phyloP scores from a whole-genome alignment of 805 yeast genomes.

The Kluyveromyces aestuarii region DNA sequence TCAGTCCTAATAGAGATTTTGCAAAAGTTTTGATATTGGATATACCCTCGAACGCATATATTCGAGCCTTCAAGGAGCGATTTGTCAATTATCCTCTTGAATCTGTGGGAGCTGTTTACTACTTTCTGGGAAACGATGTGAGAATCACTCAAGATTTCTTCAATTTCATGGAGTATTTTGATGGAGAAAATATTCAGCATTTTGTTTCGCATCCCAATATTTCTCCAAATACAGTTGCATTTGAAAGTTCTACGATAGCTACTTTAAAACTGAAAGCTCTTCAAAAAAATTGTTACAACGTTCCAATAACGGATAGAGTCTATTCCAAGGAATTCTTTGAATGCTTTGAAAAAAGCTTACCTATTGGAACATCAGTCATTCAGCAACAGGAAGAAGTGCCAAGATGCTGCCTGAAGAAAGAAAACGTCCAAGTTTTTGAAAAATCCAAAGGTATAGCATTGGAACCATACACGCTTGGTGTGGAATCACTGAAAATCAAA shows the following conservation, averaged over 20 bases:
- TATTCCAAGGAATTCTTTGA: slow-evolving; percentile 26
- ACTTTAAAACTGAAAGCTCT: slow-evolving; percentile 50
- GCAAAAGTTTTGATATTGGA: slow-evolving; percentile 62
- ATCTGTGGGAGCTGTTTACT: slow-evolving; percentile 51
- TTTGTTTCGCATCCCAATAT: slow-evolving; percentile 64
- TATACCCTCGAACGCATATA: slow-evolving; percentile 48
- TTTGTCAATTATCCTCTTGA: slow-evolving; percentile 19
- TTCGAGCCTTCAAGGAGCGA: slow-evolving; percentile 26
- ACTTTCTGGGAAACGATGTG: slow-evolving; percentile 60
- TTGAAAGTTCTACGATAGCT: slow-evolving; percentile 44
- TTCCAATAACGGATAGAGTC: slow-evolving; percentile 28
- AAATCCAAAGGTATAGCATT: slow-evolving; percentile 12
- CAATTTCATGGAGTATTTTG: slow-evolving; percentile 47
- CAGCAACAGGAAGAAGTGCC: slow-evolving; percentile 17
- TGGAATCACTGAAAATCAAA: slow-evolving; percentile 8
- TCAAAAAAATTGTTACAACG: slow-evolving; percentile 32
- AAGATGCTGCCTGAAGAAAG: slow-evolving; percentile 6
- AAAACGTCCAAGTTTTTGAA: slow-evolving; percentile 20
- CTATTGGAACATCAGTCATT: slow-evolving; percentile 17
- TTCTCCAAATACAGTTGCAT: slow-evolving; percentile 52
- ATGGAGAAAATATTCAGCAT: slow-evolving; percentile 40
- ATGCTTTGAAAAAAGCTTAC: slow-evolving; percentile 22
- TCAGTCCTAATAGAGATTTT: slow-evolving; percentile 51
- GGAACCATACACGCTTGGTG: slow-evolving; percentile 16
- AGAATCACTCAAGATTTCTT: slow-evolving; percentile 36